Evolutionary conservation across 2,329 filamentous ascomycete genomes (phyloP), one percentile per base, ranked within the genome.

Genomic region (Elsinoe arachidis): DNA sequence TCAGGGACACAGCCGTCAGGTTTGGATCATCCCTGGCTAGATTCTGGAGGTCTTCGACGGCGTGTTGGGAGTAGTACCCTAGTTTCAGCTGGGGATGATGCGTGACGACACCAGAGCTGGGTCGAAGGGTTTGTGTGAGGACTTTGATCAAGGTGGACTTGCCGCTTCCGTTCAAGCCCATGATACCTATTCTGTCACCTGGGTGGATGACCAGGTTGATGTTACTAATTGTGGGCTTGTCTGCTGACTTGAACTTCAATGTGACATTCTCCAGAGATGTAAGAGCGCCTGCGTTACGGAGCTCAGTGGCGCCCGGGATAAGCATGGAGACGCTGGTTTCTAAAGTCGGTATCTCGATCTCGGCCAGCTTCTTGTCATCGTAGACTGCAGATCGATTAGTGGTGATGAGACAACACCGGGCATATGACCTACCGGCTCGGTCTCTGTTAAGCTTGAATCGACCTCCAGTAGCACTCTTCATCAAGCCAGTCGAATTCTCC

Each of bases 371-470:
- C n/a, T 19, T 41, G 38, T 41, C 38, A 5, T 41, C n/a, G n/a
- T 19, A 41, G 17, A n/a, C 38, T 41, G 5, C 5, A 11, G 5
- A 6, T 41, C 6, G 1, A 19, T 41, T 11, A 41, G 17, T 5
- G 11, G 14, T 9, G 38, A 10, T 41, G 5, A n/a, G 4, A 5
- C 11, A n/a, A 9, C 5, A 19, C 14, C 5, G 5, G 5, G 6
- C 78, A 61, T 67, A 49, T 33, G 86, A 80, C 38, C 68, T 88
- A 0, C 87, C 90, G 0, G 63, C 75, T 1, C 86, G 72, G 64
- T 95, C 89, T 11, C 87, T 77, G 65, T 88, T 93, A 34, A 93
- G 76, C 71, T 92, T 92, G 76, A 95, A 95, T 1, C 87, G 76
- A 4, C 81, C 81, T 1, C 90, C 90, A 54, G 79, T 85, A 5